These are phyloP conservation scores for Fusarium tupiense DNA, from an alignment of 2,329 filamentous ascomycete genomes.

Conservation along the genomic window DNA sequence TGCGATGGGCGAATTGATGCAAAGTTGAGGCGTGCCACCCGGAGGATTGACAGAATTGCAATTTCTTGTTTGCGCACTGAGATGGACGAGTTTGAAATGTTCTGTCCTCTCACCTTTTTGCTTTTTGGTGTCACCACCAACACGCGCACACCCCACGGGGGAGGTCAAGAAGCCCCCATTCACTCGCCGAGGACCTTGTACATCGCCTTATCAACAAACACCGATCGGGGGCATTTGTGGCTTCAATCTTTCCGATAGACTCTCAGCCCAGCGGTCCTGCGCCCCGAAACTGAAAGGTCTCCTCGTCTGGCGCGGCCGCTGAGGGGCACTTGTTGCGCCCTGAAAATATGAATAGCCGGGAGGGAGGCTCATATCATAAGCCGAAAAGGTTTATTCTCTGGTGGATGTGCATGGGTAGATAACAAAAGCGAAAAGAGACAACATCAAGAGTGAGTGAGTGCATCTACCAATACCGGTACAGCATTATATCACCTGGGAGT, in stretches of 20 bases:
- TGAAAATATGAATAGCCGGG: constrained; percentile 3
- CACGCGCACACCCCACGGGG: constrained; percentile 19
- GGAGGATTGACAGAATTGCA: not conserved
- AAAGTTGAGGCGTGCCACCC: constrained; percentile 25
- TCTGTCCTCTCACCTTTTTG: not conserved
- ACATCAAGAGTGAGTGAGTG: constrained; percentile 13
- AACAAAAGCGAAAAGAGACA: constrained; percentile 19
- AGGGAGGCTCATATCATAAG: constrained; percentile 4
- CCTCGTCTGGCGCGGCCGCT: constrained; percentile 2
- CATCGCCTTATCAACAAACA: constrained; percentile 15
- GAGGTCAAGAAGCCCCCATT: constrained; percentile 4
- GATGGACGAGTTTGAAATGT: not conserved
- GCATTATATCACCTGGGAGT: constrained; percentile 20
- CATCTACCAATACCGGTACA: constrained; percentile 1
- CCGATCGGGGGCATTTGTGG: constrained; percentile 7
- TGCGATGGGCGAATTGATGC: constrained; percentile 8
- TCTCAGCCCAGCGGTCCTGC: constrained; percentile 7
- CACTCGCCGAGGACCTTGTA: not conserved
- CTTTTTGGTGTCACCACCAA: constrained; percentile 30
- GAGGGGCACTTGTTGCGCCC: constrained; percentile 7
- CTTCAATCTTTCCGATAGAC: constrained; percentile 29
- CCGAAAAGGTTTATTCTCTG: not conserved
- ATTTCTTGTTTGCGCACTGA: not conserved
- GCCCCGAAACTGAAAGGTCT: constrained; percentile 16
- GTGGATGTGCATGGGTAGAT: constrained; percentile 2